Evolutionary conservation across 1,139 yeast genomes (phyloP).

Genomic region (Geotrichum restrictum): DNA sequence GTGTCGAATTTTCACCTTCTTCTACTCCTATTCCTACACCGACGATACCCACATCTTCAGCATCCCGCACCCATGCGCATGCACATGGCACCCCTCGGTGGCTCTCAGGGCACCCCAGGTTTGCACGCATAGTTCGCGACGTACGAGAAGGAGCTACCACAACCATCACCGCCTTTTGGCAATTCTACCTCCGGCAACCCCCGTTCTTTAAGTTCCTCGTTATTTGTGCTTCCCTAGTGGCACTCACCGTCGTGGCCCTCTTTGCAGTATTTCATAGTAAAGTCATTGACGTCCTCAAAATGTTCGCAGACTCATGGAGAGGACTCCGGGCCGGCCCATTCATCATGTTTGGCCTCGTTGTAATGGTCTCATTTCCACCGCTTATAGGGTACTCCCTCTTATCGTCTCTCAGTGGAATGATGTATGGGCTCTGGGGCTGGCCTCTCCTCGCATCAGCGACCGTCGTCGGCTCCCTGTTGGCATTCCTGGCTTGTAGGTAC

Average conservation of each 20-base stretch:
- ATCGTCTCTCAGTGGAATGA: constrained; percentile 72
- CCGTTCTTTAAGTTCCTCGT: background rate
- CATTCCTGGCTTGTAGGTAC: constrained; percentile 67
- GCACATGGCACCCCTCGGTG: background rate
- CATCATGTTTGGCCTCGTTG: constrained; percentile 49
- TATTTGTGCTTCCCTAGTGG: constrained; percentile 9
- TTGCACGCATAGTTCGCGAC: constrained; percentile 11
- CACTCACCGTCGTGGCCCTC: constrained; percentile 24
- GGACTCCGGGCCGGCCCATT: constrained; percentile 50
- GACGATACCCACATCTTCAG: background rate
- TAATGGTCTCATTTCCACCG: constrained; percentile 75
- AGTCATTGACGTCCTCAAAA: constrained; percentile 45
- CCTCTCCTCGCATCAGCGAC: constrained; percentile 68
- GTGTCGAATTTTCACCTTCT: too few relatives aligned
- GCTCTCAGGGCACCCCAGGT: constrained; percentile 13
- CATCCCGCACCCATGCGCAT: background rate
- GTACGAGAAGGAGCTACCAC: constrained; percentile 2
- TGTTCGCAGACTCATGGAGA: constrained; percentile 47
- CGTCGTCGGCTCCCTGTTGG: constrained; percentile 64
- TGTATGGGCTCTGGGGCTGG: constrained; percentile 85
- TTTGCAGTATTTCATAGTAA: constrained; percentile 48
- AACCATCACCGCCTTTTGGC: background rate
- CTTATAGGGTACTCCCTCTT: constrained; percentile 74
- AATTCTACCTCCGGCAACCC: constrained; percentile 9
- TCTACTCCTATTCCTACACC: background rate